Evolutionary conservation across 257 asterid genomes (phyloP).

Genomic region (Ilex aquifolium): DNA sequence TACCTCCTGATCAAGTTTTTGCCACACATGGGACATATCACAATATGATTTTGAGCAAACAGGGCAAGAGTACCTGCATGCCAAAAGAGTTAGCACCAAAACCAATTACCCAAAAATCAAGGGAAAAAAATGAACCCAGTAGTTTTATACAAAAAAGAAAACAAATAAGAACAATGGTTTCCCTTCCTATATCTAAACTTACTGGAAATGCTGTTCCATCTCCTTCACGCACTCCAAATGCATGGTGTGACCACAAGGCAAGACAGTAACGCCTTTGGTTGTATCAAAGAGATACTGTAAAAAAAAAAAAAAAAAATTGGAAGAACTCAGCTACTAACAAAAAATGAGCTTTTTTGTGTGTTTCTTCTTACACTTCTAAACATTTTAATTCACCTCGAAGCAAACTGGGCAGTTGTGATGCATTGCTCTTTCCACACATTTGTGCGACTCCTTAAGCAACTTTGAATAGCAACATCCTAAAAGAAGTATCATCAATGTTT

Average conservation of each 20-base stretch:
- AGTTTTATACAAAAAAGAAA: not conserved
- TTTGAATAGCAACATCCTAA: slow-evolving; percentile 70
- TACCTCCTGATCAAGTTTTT: slow-evolving; percentile 56
- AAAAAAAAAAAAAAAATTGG: slow-evolving; percentile 2
- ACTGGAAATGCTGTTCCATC: slow-evolving; percentile 60
- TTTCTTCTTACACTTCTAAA: not conserved
- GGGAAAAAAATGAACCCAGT: not conserved
- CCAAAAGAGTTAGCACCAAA: not conserved
- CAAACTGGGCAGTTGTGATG: slow-evolving; percentile 75
- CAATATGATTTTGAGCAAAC: slow-evolving; percentile 62
- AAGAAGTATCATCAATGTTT: not conserved
- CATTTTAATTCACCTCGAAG: slow-evolving; percentile 48
- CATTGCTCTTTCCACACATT: slow-evolving; percentile 70
- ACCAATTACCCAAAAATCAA: not conserved
- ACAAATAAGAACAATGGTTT: not conserved
- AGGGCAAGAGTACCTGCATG: slow-evolving; percentile 60
- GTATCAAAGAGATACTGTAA: slow-evolving; percentile 57
- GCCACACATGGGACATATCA: slow-evolving; percentile 63
- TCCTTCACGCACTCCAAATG: slow-evolving; percentile 56
- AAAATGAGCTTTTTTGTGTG: not conserved
- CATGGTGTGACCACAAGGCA: slow-evolving; percentile 62
- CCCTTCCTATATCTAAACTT: slow-evolving; percentile 11
- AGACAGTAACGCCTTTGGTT: slow-evolving; percentile 43
- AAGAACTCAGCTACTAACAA: too few species aligned
- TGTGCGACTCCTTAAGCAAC: slow-evolving; percentile 50